phyloP scores from a whole-genome alignment of 192 early-diverging fungal genomes.

The Funneliformis geosporum region DNA sequence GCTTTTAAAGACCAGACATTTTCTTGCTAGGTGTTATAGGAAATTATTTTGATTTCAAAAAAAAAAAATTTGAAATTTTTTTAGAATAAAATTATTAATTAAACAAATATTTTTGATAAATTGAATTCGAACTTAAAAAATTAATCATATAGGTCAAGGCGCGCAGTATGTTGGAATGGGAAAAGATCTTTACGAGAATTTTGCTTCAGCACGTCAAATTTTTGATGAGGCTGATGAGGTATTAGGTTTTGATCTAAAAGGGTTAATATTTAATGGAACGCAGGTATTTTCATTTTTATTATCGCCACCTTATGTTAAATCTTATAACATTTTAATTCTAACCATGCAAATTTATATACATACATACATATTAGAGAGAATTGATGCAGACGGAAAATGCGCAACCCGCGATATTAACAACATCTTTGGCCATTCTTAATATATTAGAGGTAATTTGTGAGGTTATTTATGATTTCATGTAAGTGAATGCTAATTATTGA shows the following conservation, averaged over 20 bases:
- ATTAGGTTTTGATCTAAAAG: conserved; percentile 68
- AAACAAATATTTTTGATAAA: too few species aligned
- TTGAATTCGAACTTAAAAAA: background rate
- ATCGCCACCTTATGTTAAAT: background rate
- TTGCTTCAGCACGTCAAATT: conserved; percentile 69
- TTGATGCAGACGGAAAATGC: conserved; percentile 73
- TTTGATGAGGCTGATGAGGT: conserved; percentile 91
- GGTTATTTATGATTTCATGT: background rate
- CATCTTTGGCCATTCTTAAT: conserved; percentile 82
- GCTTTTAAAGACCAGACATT: background rate
- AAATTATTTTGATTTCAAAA: background rate
- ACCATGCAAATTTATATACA: background rate
- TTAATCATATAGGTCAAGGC: conserved; percentile 62
- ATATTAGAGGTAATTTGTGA: conserved; percentile 67
- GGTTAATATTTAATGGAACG: conserved; percentile 88
- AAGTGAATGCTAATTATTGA: background rate
- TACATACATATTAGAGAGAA: conserved; percentile 36
- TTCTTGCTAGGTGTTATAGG: background rate
- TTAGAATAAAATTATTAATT: background rate
- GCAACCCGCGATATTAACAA: conserved; percentile 91
- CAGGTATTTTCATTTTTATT: conserved; percentile 41
- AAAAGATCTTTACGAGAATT: conserved; percentile 78
- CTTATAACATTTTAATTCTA: background rate
- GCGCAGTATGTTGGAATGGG: conserved; percentile 93
- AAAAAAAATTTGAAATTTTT: background rate